These are phyloP conservation scores for Phytophthora cryptogea DNA, from an alignment of 352 stramenopile species.

Conservation along the genomic window DNA sequence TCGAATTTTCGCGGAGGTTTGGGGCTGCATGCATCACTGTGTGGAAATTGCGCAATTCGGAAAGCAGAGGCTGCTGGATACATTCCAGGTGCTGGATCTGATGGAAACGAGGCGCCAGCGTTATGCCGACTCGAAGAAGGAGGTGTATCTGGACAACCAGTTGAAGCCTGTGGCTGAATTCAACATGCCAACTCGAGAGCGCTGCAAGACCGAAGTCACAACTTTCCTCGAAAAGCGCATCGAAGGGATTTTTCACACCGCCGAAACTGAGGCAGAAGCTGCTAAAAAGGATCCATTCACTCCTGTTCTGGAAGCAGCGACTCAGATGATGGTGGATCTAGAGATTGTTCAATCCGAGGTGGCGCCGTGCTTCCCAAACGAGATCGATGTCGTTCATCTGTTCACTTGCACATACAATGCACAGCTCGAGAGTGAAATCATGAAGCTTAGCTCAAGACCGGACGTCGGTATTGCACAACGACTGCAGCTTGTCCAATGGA, in stretches of 20 bases:
- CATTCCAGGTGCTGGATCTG: constrained; percentile 76
- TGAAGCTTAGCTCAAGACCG: constrained; percentile 53
- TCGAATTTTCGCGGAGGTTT: constrained; percentile 77
- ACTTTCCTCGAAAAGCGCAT: constrained; percentile 57
- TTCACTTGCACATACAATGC: constrained; percentile 82
- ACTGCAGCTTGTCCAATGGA: constrained; percentile 86
- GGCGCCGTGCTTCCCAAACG: constrained; percentile 63
- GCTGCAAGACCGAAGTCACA: constrained; percentile 67
- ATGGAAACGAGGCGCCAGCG: constrained; percentile 71
- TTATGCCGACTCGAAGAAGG: constrained; percentile 56
- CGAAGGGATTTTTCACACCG: constrained; percentile 66
- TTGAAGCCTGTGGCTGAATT: constrained; percentile 51
- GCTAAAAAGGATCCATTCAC: constrained; percentile 69
- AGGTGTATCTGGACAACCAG: constrained; percentile 69
- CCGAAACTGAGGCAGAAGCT: constrained; percentile 50
- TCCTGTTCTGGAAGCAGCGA: constrained; percentile 62
- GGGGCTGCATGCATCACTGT: constrained; percentile 82
- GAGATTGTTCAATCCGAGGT: constrained; percentile 82
- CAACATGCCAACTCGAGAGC: constrained; percentile 49
- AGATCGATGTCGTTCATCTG: constrained; percentile 83
- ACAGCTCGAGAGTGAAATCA: constrained; percentile 72
- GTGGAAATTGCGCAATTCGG: constrained; percentile 83
- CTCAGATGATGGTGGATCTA: constrained; percentile 78
- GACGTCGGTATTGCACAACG: constrained; percentile 76
- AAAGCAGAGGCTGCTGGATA: constrained; percentile 62